Conservation (phyloP, 2,329 filamentous ascomycete genomes). For the Botrytis medusae region DNA sequence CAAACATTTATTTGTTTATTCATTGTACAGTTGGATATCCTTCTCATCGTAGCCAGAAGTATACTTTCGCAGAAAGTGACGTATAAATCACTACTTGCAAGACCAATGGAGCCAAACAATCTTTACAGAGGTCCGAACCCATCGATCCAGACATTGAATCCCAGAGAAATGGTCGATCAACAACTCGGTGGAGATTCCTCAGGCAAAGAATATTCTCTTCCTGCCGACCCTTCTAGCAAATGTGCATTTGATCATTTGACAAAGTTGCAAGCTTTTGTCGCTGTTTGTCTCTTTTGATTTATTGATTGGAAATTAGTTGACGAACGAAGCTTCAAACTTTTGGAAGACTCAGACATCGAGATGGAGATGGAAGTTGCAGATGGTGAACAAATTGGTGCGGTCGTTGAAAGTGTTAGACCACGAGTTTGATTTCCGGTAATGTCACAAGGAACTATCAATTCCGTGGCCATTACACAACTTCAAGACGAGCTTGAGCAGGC, state of each 20-base stretch:
- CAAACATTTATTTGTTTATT: background rate
- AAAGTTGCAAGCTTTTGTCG: conserved; percentile 49
- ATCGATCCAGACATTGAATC: conserved; percentile 46
- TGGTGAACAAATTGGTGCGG: too few relatives aligned
- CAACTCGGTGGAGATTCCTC: conserved; percentile 59
- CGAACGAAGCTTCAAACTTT: background rate
- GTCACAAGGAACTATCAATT: background rate
- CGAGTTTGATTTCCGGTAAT: conserved; percentile 7
- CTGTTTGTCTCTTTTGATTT: conserved; percentile 64
- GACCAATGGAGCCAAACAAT: background rate
- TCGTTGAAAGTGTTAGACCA: background rate
- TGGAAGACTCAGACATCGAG: background rate
- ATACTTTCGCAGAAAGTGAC: background rate
- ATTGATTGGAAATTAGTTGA: background rate
- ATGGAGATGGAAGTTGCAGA: background rate
- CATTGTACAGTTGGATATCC: background rate
- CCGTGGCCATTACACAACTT: background rate
- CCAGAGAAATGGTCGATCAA: conserved; percentile 83
- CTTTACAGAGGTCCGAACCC: conserved; percentile 38
- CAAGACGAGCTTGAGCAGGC: conserved; percentile 15
- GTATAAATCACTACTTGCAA: background rate
- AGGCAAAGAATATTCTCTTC: conserved; percentile 58
- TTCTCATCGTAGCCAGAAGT: too few relatives aligned
- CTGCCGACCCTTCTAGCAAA: conserved; percentile 67
- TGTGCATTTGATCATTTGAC: conserved; percentile 60